Evolutionary conservation across 768 basidiomycete genomes (phyloP).

Genomic region (Hydnum rufescens): DNA sequence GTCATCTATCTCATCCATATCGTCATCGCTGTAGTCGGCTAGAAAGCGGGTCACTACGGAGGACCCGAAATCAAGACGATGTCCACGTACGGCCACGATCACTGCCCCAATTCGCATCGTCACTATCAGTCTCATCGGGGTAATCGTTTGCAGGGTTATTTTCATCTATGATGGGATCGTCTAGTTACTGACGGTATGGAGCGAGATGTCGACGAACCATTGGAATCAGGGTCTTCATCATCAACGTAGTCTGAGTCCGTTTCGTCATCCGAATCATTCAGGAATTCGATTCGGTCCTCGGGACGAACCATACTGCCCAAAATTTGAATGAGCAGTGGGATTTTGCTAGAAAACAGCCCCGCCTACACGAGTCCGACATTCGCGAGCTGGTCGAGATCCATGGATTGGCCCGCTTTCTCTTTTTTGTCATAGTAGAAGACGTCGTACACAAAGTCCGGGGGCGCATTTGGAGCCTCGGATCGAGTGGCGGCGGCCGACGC

Average conservation of each 20-base stretch:
- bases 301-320: not conserved
- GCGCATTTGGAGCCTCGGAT: not conserved
- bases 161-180: not conserved
- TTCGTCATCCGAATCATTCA: not conserved
- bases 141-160: conserved; percentile 2
- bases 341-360: not conserved
- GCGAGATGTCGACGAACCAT: not conserved
- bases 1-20: too few species aligned
- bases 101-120: not conserved
- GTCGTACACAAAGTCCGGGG: conserved; percentile 10
- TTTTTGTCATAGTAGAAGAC: conserved; percentile 8
- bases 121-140: not conserved
- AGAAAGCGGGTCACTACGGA: too few species aligned
- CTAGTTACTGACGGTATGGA: not conserved
- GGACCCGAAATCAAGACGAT: too few species aligned
- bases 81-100: too few species aligned
- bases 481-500: not conserved
- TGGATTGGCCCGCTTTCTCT: too few species aligned
- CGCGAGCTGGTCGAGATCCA: not conserved
- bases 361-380: not conserved
- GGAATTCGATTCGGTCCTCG: conserved; percentile 1
- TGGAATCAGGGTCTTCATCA: not conserved
- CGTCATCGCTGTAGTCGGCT: too few species aligned
- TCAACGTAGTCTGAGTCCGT: not conserved
- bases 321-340: not conserved